These are phyloP conservation scores for Trichoderma erinaceum DNA, from an alignment of 495 filamentous ascomycete genomes.

Conservation along the genomic window DNA sequence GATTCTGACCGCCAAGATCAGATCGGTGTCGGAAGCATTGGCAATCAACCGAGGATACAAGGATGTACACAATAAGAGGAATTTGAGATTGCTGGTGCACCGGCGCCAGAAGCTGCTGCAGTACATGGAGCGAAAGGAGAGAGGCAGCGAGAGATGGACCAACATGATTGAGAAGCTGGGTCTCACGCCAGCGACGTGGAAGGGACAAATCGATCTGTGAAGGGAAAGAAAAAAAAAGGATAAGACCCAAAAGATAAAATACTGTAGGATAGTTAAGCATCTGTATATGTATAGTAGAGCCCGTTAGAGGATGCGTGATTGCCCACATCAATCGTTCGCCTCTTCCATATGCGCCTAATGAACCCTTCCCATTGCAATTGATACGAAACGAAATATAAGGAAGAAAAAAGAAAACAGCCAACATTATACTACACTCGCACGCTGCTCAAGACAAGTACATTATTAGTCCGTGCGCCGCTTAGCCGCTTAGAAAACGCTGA, in stretches of 20 bases:
- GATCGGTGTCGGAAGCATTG: conserved; percentile 62
- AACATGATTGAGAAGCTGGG: conserved; percentile 75
- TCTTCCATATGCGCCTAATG: conserved; percentile 14
- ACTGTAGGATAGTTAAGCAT: conserved; percentile 18
- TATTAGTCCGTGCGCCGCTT: conserved; percentile 17
- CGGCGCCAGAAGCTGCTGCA: conserved; percentile 78
- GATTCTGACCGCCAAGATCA: conserved; percentile 93
- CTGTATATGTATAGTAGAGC: conserved; percentile 25
- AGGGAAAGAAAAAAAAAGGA: not conserved
- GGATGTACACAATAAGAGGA: conserved; percentile 92
- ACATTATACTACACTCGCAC: not conserved
- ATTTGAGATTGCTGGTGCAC: conserved; percentile 78
- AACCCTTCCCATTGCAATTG: conserved; percentile 13
- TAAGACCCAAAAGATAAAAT: conserved; percentile 10
- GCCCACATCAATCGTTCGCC: conserved; percentile 6
- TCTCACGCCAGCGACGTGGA: conserved; percentile 78
- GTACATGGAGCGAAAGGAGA: conserved; percentile 83
- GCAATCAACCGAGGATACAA: conserved; percentile 47
- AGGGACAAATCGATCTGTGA: conserved; percentile 76
- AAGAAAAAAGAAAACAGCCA: not conserved
- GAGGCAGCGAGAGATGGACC: conserved; percentile 83
- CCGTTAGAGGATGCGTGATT: conserved; percentile 13
- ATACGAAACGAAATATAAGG: conserved; percentile 16
- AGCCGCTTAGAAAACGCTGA: conserved; percentile 72
- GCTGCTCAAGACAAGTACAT: not conserved